phyloP scores from a whole-genome alignment of 2,329 filamentous ascomycete genomes.

The Pyricularia grisea region DNA sequence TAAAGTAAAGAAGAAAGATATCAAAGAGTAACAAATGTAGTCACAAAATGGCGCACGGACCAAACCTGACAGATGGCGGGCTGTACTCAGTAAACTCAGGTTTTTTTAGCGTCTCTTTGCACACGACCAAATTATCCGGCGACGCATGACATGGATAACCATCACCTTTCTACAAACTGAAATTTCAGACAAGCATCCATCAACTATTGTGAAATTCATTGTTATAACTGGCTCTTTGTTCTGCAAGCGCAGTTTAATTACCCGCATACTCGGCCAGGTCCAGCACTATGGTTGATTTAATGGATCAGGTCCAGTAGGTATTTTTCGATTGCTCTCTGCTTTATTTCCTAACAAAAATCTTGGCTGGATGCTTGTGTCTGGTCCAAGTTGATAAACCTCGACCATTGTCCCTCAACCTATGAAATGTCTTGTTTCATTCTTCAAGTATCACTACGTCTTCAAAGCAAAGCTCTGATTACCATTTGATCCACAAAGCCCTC shows the following conservation, averaged over 20 bases:
- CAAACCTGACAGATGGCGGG: neutral
- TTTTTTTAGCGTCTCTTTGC: neutral
- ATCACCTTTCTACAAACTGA: too few relatives aligned
- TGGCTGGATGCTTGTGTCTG: neutral
- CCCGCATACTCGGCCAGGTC: neutral
- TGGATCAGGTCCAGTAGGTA: neutral
- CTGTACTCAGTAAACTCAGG: neutral
- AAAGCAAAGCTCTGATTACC: neutral
- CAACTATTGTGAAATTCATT: neutral
- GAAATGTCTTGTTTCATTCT: neutral
- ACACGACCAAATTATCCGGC: neutral
- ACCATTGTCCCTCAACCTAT: neutral
- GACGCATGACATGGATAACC: neutral
- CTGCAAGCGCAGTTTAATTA: neutral
- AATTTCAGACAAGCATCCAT: neutral
- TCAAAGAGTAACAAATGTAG: neutral
- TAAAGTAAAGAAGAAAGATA: neutral
- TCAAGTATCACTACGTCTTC: neutral
- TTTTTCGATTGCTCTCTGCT: neutral
- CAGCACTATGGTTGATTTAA: neutral
- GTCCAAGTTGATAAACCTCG: neutral
- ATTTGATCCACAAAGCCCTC: slow-evolving; percentile 28
- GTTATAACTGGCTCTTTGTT: neutral
- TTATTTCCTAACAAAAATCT: neutral
- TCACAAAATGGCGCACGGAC: neutral